Base-by-base conservation (phyloP, 306 rosid species). In the Datisca glomerata region DNA sequence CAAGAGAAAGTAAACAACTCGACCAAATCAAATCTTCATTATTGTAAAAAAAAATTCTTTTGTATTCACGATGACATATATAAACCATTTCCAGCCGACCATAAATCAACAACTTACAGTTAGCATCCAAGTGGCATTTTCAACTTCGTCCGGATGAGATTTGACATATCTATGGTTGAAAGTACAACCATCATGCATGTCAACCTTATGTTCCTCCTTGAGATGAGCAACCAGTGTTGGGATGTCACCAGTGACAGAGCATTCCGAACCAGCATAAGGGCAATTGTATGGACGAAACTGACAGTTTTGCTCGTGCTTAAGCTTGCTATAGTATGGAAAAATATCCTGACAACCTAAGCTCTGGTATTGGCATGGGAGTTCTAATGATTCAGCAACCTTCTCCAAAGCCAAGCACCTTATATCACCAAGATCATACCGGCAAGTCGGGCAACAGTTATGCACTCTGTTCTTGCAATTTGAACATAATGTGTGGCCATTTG, bases 41-140 rank as follows among this genome's bases (percentile, higher is more conserved):
- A n/a, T n/a, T n/a, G n/a, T n/a, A n/a, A n/a, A n/a, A n/a, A n/a
- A n/a, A n/a, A n/a, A n/a, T n/a, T n/a, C n/a, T n/a, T 13, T 25
- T 23, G 6, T 44, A 9, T 18, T 13, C 20, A 18, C 7, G 9
- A 14, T n/a, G 31, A 18, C 19, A 29, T 18, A 18, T 33, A 28
- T 8, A 18, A n/a, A n/a, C n/a, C n/a, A 21, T 35, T 35, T 35
- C 34, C 4, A 22, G 4, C 22, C 19, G 32, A 42, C 8, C 20
- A n/a, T 14, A 23, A 38, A 43, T 14, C 28, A 40, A 35, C 45
- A 20, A 57, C 85, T 55, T 66, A 89, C 98, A 13, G 95, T 84
- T 41, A 84, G 83, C 98, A 80, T 89, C 98, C 98, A 84, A 43
- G 93, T 83, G 32, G 98, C 95, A 35, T 84, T 89, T 66, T 89